phyloP scores from a whole-genome alignment of 192 early-diverging fungal genomes.

The Funneliformis mosseae region DNA sequence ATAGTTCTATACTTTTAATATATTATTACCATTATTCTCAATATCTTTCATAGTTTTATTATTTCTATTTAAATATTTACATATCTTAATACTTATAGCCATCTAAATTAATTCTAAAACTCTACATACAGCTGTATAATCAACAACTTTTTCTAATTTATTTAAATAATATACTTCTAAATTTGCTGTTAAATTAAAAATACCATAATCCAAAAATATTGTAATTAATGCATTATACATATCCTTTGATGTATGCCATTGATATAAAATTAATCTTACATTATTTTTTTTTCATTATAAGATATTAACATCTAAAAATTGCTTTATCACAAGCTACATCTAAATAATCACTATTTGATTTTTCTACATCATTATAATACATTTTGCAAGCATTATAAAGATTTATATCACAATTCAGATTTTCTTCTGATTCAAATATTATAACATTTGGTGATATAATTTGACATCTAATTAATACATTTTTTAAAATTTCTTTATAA shows the following conservation, averaged over 20 bases:
- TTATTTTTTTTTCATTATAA: background rate
- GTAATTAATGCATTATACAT: background rate
- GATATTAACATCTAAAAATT: background rate
- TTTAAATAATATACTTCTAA: background rate
- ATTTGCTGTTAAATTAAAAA: background rate
- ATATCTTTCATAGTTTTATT: background rate
- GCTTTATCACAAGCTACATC: background rate
- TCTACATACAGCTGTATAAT: background rate
- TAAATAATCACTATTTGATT: background rate
- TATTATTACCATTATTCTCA: background rate
- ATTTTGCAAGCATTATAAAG: background rate
- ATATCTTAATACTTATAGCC: background rate
- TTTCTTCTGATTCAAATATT: background rate
- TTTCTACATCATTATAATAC: background rate
- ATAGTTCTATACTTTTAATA: background rate
- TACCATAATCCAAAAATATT: background rate
- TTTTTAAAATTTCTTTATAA: background rate
- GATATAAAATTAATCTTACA: background rate
- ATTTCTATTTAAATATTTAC: slow-evolving; percentile 4
- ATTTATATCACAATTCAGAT: slow-evolving; percentile 5
- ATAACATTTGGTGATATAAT: background rate
- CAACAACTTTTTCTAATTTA: slow-evolving; percentile 25
- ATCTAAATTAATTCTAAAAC: slow-evolving; percentile 20
- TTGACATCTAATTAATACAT: background rate
- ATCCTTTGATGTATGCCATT: background rate